Percentiles rank a stretch among this genome's conserved stretches.
These are phyloP conservation scores for Arabidopsis lyrata DNA, from an alignment of 441 rosid species.

Conservation along the genomic window DNA sequence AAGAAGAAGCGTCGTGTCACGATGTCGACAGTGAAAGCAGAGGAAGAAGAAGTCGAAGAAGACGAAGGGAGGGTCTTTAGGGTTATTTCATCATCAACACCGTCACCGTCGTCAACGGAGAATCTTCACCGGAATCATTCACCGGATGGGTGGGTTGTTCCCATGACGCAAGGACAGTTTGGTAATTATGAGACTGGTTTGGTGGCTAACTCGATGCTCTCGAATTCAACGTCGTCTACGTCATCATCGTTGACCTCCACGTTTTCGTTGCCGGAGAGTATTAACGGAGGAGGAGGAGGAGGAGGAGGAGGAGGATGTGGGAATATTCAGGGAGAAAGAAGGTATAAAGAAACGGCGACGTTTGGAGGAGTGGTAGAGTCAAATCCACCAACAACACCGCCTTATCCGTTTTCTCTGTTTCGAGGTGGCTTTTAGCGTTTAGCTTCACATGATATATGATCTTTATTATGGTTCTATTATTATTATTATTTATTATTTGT, in stretches of 20 bases:
- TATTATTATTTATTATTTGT: constrained; percentile 23
- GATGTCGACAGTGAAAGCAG: constrained; percentile 49
- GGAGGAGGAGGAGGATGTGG: constrained; percentile 43
- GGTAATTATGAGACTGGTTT: constrained; percentile 30
- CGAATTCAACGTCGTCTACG: constrained; percentile 18
- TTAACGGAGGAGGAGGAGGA: constrained; percentile 32
- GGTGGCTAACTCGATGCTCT: constrained; percentile 26
- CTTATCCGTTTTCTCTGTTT: constrained; percentile 88
- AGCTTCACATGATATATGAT: constrained; percentile 51
- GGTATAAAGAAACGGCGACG: constrained; percentile 38
- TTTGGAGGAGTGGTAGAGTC: constrained; percentile 47
- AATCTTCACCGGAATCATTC: constrained; percentile 38
- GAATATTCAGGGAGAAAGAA: constrained; percentile 36
- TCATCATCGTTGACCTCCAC: constrained; percentile 41
- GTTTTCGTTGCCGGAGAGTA: constrained; percentile 44
- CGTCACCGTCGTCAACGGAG: constrained; percentile 46
- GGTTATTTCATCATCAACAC: constrained; percentile 42
- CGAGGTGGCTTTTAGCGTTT: constrained; percentile 77
- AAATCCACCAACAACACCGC: constrained; percentile 54
- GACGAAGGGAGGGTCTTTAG: constrained; percentile 51
- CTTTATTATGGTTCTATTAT: constrained; percentile 31
- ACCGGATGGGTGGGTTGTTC: constrained; percentile 52
- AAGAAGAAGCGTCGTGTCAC: constrained; percentile 67
- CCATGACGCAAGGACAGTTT: constrained; percentile 30
- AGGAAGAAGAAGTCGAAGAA: constrained; percentile 62